Evolutionary conservation across 768 basidiomycete species (phyloP).

Genomic region (Rhizopogon vinicolor): DNA sequence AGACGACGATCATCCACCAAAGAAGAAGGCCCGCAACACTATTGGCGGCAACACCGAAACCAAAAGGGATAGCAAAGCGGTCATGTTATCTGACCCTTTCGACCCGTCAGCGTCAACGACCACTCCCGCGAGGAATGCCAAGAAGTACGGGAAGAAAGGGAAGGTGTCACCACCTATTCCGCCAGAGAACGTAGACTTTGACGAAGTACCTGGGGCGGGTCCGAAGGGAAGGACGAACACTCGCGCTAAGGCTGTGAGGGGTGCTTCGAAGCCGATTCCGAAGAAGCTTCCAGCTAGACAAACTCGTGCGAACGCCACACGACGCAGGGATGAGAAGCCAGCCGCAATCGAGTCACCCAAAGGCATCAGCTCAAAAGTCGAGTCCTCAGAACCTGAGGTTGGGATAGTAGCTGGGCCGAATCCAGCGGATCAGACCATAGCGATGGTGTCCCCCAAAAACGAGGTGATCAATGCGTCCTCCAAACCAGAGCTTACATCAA

Average conservation of each 20-base stretch:
- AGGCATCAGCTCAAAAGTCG: neutral
- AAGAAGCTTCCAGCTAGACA: neutral
- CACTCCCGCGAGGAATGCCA: conserved; percentile 12
- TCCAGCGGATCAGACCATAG: neutral
- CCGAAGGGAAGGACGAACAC: conserved; percentile 1
- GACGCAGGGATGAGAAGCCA: conserved; percentile 13
- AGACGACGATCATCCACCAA: conserved; percentile 10
- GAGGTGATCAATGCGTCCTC: neutral
- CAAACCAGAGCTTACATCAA: neutral
- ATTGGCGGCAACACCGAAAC: neutral
- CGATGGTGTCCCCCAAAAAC: neutral
- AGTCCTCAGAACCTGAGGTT: neutral
- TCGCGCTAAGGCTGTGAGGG: conserved; percentile 13
- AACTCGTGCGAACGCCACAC: conserved; percentile 22
- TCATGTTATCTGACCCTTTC: neutral
- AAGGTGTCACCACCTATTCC: conserved; percentile 26
- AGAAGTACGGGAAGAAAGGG: conserved; percentile 30
- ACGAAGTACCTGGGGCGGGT: conserved; percentile 23
- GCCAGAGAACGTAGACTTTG: conserved; percentile 21
- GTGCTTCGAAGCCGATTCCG: conserved; percentile 9
- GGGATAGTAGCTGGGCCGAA: neutral
- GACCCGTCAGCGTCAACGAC: neutral
- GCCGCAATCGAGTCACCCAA: neutral
- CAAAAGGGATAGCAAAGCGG: neutral
- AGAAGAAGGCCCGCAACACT: conserved; percentile 12